Conservation (phyloP, 768 basidiomycete genomes). For the Pholiota microspora region DNA sequence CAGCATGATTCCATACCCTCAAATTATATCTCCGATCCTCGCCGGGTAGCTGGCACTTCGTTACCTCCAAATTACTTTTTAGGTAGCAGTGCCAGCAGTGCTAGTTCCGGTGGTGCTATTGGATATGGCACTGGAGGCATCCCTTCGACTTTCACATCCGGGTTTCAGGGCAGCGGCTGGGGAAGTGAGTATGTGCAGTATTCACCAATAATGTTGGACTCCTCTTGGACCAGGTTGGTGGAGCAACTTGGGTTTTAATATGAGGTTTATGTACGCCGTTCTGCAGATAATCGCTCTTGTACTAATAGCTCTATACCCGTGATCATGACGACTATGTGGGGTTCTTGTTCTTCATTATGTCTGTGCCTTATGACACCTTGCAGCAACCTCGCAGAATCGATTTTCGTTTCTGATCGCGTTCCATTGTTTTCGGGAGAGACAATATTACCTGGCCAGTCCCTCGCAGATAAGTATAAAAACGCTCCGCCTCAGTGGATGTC, state of each 20-base stretch:
- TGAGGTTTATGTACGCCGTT: not conserved
- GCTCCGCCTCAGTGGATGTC: too few relatives aligned
- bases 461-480: too few relatives aligned
- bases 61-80: not conserved
- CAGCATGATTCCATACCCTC: not conserved
- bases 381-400: too few relatives aligned
- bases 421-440: too few relatives aligned
- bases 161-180: slow-evolving; percentile 18
- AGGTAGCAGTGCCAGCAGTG: not conserved
- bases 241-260: slow-evolving; percentile 59
- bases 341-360: too few relatives aligned
- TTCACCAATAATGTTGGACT: slow-evolving; percentile 39
- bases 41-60: not conserved
- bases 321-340: too few relatives aligned
- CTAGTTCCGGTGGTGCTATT: not conserved
- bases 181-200: slow-evolving; percentile 13
- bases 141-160: not conserved
- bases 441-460: too few relatives aligned
- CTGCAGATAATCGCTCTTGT: too few relatives aligned
- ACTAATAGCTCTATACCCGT: too few relatives aligned
- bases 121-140: not conserved
- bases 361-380: too few relatives aligned
- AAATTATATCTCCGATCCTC: not conserved
- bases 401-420: too few relatives aligned
- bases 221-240: slow-evolving; percentile 66